A percentile compares a stretch with the other conserved stretches of the same genome.
phyloP scores from a whole-genome alignment of 2,329 filamentous ascomycete species.

The Laburnicola sp. region DNA sequence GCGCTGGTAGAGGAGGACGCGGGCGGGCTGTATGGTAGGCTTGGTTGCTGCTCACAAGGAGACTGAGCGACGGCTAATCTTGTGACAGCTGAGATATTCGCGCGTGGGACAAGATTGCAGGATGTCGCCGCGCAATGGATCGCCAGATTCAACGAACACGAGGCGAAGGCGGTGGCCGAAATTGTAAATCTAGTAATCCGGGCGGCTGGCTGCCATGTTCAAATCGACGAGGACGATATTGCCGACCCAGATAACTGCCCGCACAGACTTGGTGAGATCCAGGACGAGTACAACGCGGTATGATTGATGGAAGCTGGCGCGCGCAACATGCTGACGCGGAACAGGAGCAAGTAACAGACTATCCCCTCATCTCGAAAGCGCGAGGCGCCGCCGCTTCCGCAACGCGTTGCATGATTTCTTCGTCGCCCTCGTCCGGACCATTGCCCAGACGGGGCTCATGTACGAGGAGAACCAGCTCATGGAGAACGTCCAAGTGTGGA shows the following conservation, averaged over 20 bases:
- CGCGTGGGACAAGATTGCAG: constrained; percentile 57
- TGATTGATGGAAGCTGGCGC: constrained; percentile 29
- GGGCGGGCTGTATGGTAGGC: constrained; percentile 60
- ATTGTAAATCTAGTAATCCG: constrained; percentile 65
- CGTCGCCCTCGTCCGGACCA: constrained; percentile 70
- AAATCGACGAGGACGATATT: constrained; percentile 80
- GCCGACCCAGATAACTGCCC: constrained; percentile 86
- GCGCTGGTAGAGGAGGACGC: constrained; percentile 54
- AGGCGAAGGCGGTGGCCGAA: constrained; percentile 58
- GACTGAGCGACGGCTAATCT: constrained; percentile 24
- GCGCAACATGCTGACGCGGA: constrained; percentile 16
- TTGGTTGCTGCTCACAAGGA: not conserved
- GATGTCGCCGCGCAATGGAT: constrained; percentile 63
- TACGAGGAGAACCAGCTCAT: constrained; percentile 77
- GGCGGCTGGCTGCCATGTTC: constrained; percentile 77
- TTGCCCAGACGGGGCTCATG: constrained; percentile 80
- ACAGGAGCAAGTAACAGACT: constrained; percentile 79
- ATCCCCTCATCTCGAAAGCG: constrained; percentile 83
- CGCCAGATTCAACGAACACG: constrained; percentile 58
- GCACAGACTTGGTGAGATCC: constrained; percentile 77
- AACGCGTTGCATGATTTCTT: constrained; percentile 79
- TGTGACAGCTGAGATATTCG: constrained; percentile 61
- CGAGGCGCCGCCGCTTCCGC: constrained; percentile 75
- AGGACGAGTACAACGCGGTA: constrained; percentile 82
- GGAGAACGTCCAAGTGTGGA: constrained; percentile 88